Conservation (phyloP, 345 rosid species). For the Stellera chamaejasme region DNA sequence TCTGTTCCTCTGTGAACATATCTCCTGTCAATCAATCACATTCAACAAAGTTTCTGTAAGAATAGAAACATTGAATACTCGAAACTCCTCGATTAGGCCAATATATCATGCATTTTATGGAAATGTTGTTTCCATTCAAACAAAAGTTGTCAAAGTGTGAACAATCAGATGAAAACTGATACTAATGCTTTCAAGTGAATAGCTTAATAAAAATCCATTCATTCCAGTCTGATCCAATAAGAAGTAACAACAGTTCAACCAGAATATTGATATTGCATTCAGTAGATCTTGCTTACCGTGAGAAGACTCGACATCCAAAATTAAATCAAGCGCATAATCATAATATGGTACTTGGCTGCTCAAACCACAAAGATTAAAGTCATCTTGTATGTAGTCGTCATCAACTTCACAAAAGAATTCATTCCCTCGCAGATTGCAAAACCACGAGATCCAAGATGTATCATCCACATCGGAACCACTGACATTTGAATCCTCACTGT, state of each 20-base stretch:
- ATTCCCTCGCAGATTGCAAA: constrained; percentile 88
- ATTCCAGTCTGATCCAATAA: too few relatives aligned
- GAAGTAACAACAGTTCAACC: background rate
- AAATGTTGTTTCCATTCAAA: background rate
- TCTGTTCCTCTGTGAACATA: constrained; percentile 92
- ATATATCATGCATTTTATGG: too few relatives aligned
- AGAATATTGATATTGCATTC: background rate
- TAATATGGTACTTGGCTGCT: constrained; percentile 97
- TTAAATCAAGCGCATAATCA: constrained; percentile 95
- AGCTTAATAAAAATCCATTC: too few relatives aligned
- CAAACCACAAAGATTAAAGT: constrained; percentile 89
- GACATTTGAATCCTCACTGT: constrained; percentile 89
- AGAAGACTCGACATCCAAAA: constrained; percentile 91
- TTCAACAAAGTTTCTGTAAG: too few relatives aligned
- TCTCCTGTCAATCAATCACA: constrained; percentile 43
- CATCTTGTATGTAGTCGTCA: constrained; percentile 97
- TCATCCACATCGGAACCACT: constrained; percentile 99
- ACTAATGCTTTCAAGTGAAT: too few relatives aligned
- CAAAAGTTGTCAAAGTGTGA: background rate
- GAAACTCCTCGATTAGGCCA: too few relatives aligned
- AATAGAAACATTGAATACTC: too few relatives aligned
- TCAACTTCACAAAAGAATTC: constrained; percentile 99
- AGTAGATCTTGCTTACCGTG: constrained; percentile 43
- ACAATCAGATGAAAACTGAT: too few relatives aligned
- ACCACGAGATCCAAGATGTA: constrained; percentile 96